Evolutionary conservation across 2,329 filamentous ascomycete species (phyloP).

Genomic region (Claviceps pusilla): DNA sequence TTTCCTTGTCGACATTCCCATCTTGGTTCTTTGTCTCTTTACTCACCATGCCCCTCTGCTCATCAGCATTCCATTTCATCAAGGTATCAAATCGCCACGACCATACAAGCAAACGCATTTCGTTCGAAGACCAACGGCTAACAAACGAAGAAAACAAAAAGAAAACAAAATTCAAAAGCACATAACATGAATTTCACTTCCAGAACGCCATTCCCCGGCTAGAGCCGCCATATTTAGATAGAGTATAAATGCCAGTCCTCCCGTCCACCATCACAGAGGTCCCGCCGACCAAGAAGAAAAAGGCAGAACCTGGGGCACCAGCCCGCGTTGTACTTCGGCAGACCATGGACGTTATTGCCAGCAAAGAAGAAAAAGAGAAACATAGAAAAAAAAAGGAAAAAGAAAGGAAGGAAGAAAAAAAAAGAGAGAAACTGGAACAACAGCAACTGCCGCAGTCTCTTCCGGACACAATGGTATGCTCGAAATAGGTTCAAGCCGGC

Average conservation of each 20-base stretch:
- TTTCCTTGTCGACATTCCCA: background rate
- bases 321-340: background rate
- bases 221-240: slow-evolving; percentile 7
- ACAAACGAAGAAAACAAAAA: background rate
- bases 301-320: background rate
- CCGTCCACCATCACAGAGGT: background rate
- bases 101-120: background rate
- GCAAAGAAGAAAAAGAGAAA: background rate
- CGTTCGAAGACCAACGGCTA: background rate
- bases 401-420: background rate
- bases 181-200: slow-evolving; percentile 1
- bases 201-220: slow-evolving; percentile 10
- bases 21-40: background rate
- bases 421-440: background rate
- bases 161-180: background rate
- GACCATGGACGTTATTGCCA: background rate
- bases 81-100: slow-evolving; percentile 4
- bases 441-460: background rate
- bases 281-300: background rate
- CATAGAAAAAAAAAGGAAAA: background rate
- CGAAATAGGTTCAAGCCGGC: background rate
- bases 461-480: background rate
- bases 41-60: background rate
- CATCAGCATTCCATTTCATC: slow-evolving; percentile 1
- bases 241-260: background rate